Percentiles rank a stretch among this genome's conserved stretches.
Conservation (phyloP, 176 grass and related monocot species). For the Juncus inflexus region DNA sequence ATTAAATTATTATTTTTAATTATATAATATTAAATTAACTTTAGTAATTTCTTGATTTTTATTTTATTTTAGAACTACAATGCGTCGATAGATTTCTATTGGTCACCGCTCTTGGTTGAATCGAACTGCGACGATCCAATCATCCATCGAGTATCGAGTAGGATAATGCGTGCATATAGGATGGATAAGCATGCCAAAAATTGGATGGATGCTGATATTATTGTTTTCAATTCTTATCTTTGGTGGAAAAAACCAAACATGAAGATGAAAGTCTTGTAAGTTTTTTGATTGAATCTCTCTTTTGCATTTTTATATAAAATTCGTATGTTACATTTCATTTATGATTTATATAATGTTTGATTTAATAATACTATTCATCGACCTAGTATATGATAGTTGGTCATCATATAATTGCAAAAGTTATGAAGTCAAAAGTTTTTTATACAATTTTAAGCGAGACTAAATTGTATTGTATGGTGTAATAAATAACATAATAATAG, state of each 20-base stretch:
- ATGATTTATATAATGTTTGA: not conserved
- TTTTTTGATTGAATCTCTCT: constrained; percentile 1
- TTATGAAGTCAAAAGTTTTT: not conserved
- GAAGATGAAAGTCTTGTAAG: constrained; percentile 89
- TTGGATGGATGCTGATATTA: constrained; percentile 66
- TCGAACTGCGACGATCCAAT: constrained; percentile 84
- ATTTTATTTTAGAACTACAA: constrained; percentile 59
- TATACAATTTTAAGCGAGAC: not conserved
- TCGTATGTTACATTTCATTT: too few species aligned
- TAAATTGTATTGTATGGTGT: not conserved
- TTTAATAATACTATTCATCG: not conserved
- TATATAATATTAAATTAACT: too few species aligned
- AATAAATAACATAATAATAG: too few species aligned
- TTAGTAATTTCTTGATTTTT: too few species aligned
- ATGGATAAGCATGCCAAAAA: constrained; percentile 60
- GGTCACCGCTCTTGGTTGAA: constrained; percentile 77
- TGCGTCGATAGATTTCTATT: constrained; percentile 87
- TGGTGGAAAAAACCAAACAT: constrained; percentile 95
- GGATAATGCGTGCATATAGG: constrained; percentile 62
- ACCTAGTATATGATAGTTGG: too few species aligned
- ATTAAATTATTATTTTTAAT: too few species aligned
- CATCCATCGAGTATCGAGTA: constrained; percentile 57
- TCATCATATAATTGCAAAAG: not conserved
- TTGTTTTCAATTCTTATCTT: constrained; percentile 91
- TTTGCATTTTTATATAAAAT: not conserved